Base-by-base conservation (phyloP, 139 green algal genomes). In the Ulvella scutata region DNA sequence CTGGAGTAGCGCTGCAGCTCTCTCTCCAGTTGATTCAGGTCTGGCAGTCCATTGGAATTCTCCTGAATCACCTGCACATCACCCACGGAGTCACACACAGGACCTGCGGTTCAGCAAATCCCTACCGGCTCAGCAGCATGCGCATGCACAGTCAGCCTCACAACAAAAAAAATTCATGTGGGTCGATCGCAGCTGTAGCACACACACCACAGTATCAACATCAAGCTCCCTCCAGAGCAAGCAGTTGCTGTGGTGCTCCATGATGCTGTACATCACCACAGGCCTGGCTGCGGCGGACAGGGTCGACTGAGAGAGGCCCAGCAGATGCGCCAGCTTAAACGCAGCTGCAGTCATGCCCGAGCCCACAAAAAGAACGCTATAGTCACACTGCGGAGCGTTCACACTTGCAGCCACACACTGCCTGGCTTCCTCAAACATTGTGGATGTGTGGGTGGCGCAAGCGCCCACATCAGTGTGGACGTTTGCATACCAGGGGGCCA, bases 281-380 rank as follows among this genome's bases (percentile, higher is more conserved):
- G 77, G 72, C 33, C 28, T 1, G 43, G 43, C 9, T 21, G 38
- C 6, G n/a, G 21, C 39, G 37, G 59, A 74, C 3, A 36, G 4
- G 3, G 36, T 4, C 3, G 31, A 72, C 33, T 74, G 39, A 1
- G 75, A 72, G 39, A 84, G 21, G 6, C 82, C 80, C 28, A 86
- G 74, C n/a, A 62, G 51, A 62, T 80, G 61, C 13, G 77, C 20
- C n/a, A 83, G 29, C 35, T 73, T 74, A 36, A 77, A 59, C 17
- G 76, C 43, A 17, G 76, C 80, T 44, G 62, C 77, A 10, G 76
- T 84, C 29, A 37, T 75, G 67, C 77, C 80, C 31, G 23, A 44
- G 4, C 77, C 80, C 17, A 73, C 74, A n/a, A 84, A 84, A 6
- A 82, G 23, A 7, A 84, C 80, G 23, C 79, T 77, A 72, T 84